These are phyloP conservation scores for Colletotrichum sp. DNA, from an alignment of 2,329 filamentous ascomycete genomes.

Conservation along the genomic window DNA sequence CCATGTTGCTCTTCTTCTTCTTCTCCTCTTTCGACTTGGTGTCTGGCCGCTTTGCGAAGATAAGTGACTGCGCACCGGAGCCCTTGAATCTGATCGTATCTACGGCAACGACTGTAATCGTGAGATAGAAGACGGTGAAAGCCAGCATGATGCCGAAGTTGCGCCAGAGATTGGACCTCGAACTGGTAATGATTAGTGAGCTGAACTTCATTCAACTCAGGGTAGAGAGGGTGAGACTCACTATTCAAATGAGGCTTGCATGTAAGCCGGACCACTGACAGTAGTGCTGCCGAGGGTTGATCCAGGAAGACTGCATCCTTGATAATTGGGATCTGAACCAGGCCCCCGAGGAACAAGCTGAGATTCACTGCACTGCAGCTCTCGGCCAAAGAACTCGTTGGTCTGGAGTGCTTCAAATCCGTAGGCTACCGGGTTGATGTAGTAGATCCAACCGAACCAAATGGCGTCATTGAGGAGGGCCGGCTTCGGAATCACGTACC, in stretches of 20 bases:
- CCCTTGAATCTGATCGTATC: constrained; percentile 67
- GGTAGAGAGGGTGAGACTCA: background rate
- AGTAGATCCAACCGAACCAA: constrained; percentile 74
- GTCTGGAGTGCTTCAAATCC: constrained; percentile 65
- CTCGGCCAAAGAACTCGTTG: constrained; percentile 59
- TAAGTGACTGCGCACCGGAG: constrained; percentile 16
- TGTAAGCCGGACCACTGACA: constrained; percentile 62
- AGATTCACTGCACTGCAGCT: constrained; percentile 50
- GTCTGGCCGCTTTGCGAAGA: constrained; percentile 6
- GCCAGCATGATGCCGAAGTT: constrained; percentile 82
- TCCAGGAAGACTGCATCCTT: constrained; percentile 62
- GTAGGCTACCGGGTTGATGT: constrained; percentile 70
- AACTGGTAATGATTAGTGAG: constrained; percentile 21
- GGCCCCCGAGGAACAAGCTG: constrained; percentile 54
- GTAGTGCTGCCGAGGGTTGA: constrained; percentile 49
- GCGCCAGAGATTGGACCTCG: constrained; percentile 67
- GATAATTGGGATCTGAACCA: constrained; percentile 43
- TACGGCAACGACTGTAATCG: constrained; percentile 72
- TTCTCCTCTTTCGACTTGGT: constrained; percentile 24
- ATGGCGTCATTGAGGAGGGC: constrained; percentile 64
- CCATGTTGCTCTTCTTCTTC: constrained; percentile 9
- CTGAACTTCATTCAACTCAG: background rate
- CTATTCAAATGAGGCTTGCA: constrained; percentile 59
- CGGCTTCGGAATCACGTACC: constrained; percentile 65
- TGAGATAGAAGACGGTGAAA: constrained; percentile 76